Evolutionary conservation across 257 asterid genomes (phyloP).

Genomic region (Mentha longifolia): DNA sequence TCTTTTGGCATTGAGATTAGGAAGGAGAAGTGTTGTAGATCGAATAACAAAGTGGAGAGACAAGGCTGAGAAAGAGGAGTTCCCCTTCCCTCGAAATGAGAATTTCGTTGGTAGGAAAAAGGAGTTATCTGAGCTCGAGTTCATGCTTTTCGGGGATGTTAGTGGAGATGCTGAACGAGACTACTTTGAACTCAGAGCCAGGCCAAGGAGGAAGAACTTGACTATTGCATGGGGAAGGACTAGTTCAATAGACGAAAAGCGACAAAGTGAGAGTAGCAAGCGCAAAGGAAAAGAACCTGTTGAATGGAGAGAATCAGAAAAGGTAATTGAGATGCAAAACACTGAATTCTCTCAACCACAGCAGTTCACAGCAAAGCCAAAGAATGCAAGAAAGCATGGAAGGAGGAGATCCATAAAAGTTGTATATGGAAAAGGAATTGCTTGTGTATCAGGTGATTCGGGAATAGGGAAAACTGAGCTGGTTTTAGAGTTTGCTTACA

Average conservation of each 20-base stretch:
- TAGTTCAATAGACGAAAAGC: slow-evolving; percentile 65
- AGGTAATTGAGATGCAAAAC: slow-evolving; percentile 87
- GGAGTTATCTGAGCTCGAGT: slow-evolving; percentile 83
- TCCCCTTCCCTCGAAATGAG: slow-evolving; percentile 81
- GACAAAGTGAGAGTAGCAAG: slow-evolving; percentile 48
- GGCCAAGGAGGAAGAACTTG: slow-evolving; percentile 69
- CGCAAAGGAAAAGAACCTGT: slow-evolving; percentile 81
- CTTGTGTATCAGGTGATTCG: slow-evolving; percentile 86
- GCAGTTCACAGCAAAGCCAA: slow-evolving; percentile 43
- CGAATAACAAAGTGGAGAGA: slow-evolving; percentile 82
- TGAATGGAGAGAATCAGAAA: slow-evolving; percentile 84
- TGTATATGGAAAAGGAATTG: slow-evolving; percentile 86
- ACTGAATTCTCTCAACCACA: slow-evolving; percentile 46
- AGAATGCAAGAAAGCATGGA: slow-evolving; percentile 47
- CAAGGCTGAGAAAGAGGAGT: slow-evolving; percentile 78
- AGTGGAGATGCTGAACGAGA: slow-evolving; percentile 75
- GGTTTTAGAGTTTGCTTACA: slow-evolving; percentile 80
- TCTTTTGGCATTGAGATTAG: slow-evolving; percentile 86
- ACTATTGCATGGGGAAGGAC: slow-evolving; percentile 79
- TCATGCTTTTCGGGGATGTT: slow-evolving; percentile 87
- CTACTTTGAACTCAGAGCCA: slow-evolving; percentile 77
- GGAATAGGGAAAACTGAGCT: slow-evolving; percentile 96
- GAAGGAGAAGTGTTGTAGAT: slow-evolving; percentile 89
- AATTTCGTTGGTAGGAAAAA: slow-evolving; percentile 83
- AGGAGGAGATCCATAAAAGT: slow-evolving; percentile 68